Evolutionary conservation across 768 basidiomycete species (phyloP), one percentile per base, ranked within the genome.

Genomic region (Trametes maxima): DNA sequence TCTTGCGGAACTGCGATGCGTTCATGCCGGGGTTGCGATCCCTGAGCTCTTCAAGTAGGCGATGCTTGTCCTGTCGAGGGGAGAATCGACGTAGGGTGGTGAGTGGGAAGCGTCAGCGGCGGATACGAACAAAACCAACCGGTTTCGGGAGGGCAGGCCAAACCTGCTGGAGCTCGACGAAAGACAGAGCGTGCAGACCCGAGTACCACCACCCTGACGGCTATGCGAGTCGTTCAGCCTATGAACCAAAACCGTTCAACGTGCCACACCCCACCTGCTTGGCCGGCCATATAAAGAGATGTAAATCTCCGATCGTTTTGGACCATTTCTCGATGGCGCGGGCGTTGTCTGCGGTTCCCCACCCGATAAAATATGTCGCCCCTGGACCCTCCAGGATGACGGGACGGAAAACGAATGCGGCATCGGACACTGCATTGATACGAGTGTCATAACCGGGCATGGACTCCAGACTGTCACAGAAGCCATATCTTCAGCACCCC

Each of bases 361-460:
- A 88, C 62, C 85, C 84, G 43, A 87, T 74, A 24, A 86, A 60
- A 63, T 81, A 78, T 5, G 82, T 65, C 2, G 66, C 70, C 3
- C 66, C 66, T 10, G 76, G 72, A 1, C 74, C 77, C 52, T 88
- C 86, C 42, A 86, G 74, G 24, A 83, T 74, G 35, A 86, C 73
- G 0, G 87, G 87, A 59, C 85, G 81, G 50, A 82, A 79, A 10
- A 86, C 42, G 60, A 86, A 87, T 0, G 79, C 83, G 64, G 80
- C 68, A 10, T 77, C 62, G 2, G 54, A 56, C 8, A 73, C 60
- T 12, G 79, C 77, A 51, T 78, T 75, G 14, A 85, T 54, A 5
- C 79, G 77, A 60, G 83, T 72, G 60, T 78, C 73, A n/a, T 80
- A 69, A 19, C 55, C 61, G 79, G 54, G 36, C 22, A n/a, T 14